Evolutionary conservation across 2,329 filamentous ascomycete species (phyloP).

Genomic region (Amylocarpus encephaloides): DNA sequence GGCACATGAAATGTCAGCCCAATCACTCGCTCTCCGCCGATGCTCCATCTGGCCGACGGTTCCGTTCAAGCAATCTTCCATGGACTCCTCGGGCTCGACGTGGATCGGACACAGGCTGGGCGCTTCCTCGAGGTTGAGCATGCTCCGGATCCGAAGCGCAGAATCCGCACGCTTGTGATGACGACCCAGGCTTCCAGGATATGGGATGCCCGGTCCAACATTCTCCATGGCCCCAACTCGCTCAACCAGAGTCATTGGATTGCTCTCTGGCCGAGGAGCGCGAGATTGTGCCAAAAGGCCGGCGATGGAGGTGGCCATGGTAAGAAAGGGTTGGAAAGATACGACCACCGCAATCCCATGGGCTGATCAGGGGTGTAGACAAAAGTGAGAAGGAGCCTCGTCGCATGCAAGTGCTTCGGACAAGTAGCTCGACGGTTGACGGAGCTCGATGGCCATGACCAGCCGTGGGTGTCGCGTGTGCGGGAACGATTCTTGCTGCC

Average conservation of each 20-base stretch:
- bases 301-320: conserved; percentile 20
- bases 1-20: conserved; percentile 31
- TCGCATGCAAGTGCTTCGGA: conserved; percentile 17
- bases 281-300: conserved; percentile 18
- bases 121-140: conserved; percentile 47
- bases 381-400: conserved; percentile 9
- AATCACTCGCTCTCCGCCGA: conserved; percentile 27
- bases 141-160: conserved; percentile 41
- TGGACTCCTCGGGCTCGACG: conserved; percentile 21
- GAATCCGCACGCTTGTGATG: conserved; percentile 22
- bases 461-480: conserved; percentile 6
- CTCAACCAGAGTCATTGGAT: conserved; percentile 8
- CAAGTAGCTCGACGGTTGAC: conserved; percentile 7
- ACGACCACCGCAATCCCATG: conserved; percentile 4
- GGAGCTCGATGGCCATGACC: conserved; percentile 5
- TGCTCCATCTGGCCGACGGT: conserved; percentile 21
- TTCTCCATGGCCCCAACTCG: conserved; percentile 10
- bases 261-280: conserved; percentile 14
- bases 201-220: conserved; percentile 8
- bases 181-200: conserved; percentile 23
- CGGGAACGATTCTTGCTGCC: conserved; percentile 7
- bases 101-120: conserved; percentile 32
- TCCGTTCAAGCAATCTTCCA: conserved; percentile 25
- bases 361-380: conserved; percentile 8
- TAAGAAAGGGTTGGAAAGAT: background rate